Evolutionary conservation across 129 eudicot genomes (phyloP).

Genomic region (Escallonia rubra): DNA sequence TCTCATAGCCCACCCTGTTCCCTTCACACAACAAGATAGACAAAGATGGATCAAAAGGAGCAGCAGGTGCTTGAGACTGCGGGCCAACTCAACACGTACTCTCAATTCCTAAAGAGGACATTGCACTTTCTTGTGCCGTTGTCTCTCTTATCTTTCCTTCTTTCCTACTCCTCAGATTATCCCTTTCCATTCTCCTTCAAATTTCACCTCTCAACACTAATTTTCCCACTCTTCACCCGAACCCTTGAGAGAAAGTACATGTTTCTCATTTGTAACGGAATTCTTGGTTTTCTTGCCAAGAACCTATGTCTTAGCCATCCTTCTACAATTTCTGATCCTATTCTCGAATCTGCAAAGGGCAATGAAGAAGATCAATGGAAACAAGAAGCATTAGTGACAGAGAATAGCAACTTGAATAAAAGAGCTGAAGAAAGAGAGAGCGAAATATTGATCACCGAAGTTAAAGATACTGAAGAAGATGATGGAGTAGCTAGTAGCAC

Average conservation of each 20-base stretch:
- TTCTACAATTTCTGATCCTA: not conserved
- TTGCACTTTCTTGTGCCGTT: constrained; percentile 22
- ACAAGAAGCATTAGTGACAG: not conserved
- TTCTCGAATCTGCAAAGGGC: not conserved
- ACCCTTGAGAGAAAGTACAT: constrained; percentile 35
- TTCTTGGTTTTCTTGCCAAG: constrained; percentile 30
- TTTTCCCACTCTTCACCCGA: constrained; percentile 20
- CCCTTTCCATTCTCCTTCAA: constrained; percentile 12
- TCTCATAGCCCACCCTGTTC: not conserved
- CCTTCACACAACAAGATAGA: not conserved
- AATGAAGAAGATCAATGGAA: not conserved
- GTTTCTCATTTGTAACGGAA: constrained; percentile 40
- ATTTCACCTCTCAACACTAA: constrained; percentile 19
- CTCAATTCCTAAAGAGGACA: constrained; percentile 5
- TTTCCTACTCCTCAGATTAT: constrained; percentile 12
- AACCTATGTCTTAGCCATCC: constrained; percentile 5
- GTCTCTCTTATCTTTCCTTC: constrained; percentile 19
- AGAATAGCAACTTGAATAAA: not conserved
- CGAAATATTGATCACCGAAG: not conserved
- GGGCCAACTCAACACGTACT: not conserved
- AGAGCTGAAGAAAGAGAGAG: constrained; percentile 6
- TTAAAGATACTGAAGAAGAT: constrained; percentile 1
- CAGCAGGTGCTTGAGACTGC: not conserved
- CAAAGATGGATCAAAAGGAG: constrained; percentile 7
- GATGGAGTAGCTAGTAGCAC: not conserved